Base-by-base conservation (phyloP, 139 green algal genomes). In the Volvox reticuliferus region DNA sequence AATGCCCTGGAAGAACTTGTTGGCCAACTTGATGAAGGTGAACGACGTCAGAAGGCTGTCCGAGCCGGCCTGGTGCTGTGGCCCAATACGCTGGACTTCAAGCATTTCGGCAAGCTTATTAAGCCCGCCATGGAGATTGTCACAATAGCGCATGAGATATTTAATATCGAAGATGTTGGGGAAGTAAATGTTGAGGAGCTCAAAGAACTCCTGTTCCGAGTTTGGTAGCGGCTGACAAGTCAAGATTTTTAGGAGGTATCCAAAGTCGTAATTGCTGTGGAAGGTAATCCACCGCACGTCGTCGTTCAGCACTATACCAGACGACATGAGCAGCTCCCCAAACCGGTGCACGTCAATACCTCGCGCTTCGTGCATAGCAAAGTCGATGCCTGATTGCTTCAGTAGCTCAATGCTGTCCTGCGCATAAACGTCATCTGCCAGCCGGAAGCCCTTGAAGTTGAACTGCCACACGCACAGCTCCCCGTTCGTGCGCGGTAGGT, bases 391-490 rank as follows among this genome's bases (percentile, higher is more conserved):
- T 18, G 94, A 98, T 86, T 98, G 90, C 91, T 97, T 98, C 36
- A 99, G 94, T 67, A 99, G 94, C 94, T 99, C 98, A 61, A 99
- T 99, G 69, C 94, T 98, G 92, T 99, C 98, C 88, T 98, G 95
- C 0, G 98, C 98, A 83, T 99, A 99, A 90, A 99, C 97, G 92
- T 99, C 98, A 22, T 99, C 97, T 0, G 89, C 90, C 2, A 99
- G 89, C 68, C 93, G 92, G 89, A 99, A 99, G 93, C 99, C 93
- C 94, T 94, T 96, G 94, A 99, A 99, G 93, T 99, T 99, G 93
- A 99, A 99, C 92, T 99, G 98, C 98, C 98, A 99, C 6, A 99
- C 96, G 88, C 96, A 98, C 12, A 98, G 96, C 93, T 99, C 96
- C 3, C 95, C 96, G 84, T 96, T 96, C 79, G 92, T 95, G 13